Percentiles rank a stretch among this genome's conserved stretches.
Evolutionary conservation across 2,329 filamentous ascomycete genomes (phyloP).

Genomic region (Diaporthe citriasiana): DNA sequence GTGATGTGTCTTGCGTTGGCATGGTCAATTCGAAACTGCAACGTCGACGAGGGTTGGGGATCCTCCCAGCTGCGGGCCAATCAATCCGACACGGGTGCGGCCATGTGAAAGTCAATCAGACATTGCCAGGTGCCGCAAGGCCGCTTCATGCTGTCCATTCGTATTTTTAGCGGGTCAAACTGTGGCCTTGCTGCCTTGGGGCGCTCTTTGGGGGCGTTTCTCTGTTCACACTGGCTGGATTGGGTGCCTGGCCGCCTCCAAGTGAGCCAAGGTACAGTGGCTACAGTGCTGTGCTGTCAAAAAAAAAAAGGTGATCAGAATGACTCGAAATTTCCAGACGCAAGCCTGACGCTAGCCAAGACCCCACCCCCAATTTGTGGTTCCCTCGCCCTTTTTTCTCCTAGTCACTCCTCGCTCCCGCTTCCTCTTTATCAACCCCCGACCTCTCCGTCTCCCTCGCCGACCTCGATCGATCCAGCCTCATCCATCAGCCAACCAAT

Average conservation of each 20-base stretch:
- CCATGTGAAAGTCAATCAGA: conserved; percentile 16
- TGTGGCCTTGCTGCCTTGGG: conserved; percentile 20
- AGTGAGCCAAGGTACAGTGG: neutral
- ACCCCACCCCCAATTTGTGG: conserved; percentile 15
- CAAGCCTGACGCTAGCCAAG: conserved; percentile 30
- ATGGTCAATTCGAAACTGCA: conserved; percentile 26
- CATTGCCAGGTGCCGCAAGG: neutral
- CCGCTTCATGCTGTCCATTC: neutral
- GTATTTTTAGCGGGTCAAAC: conserved; percentile 19
- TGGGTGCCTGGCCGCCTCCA: neutral
- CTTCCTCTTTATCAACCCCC: conserved; percentile 25
- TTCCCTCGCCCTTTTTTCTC: conserved; percentile 9
- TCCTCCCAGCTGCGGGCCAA: conserved; percentile 11
- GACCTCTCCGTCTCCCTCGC: conserved; percentile 30
- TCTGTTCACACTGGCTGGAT: neutral
- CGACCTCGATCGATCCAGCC: conserved; percentile 22
- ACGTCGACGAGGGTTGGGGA: conserved; percentile 1
- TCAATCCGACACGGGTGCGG: conserved; percentile 10
- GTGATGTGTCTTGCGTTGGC: neutral
- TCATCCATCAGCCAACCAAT: conserved; percentile 23
- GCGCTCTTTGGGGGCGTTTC: neutral
- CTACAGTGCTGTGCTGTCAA: neutral
- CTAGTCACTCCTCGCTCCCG: neutral
- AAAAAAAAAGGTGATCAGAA: conserved; percentile 19
- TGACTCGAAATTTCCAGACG: conserved; percentile 36